Evolutionary conservation across 345 rosid genomes (phyloP).

Genomic region (Boechera stricta): DNA sequence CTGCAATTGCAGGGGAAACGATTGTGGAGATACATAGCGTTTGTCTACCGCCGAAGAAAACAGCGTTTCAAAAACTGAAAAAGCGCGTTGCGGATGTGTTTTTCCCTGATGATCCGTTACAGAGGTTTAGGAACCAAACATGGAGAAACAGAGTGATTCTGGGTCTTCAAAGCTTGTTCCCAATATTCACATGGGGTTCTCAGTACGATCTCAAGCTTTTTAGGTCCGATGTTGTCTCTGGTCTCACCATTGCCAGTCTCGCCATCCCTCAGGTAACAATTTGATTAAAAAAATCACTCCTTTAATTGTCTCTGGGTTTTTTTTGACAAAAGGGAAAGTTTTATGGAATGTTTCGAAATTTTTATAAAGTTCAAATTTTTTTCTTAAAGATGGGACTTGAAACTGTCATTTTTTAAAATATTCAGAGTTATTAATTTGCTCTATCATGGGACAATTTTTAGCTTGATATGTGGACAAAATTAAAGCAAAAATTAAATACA

Average conservation of each 20-base stretch:
- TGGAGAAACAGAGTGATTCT: slow-evolving; percentile 59
- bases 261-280: slow-evolving; percentile 92
- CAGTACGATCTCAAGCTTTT: slow-evolving; percentile 64
- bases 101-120: slow-evolving; percentile 95
- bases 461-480: not conserved
- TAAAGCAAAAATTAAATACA: slow-evolving; percentile 5
- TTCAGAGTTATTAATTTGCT: not conserved
- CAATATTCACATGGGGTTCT: slow-evolving; percentile 83
- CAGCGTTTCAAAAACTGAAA: slow-evolving; percentile 69
- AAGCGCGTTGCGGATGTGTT: slow-evolving; percentile 70
- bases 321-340: not conserved
- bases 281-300: not conserved
- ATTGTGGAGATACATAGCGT: slow-evolving; percentile 68
- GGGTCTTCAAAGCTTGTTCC: slow-evolving; percentile 74
- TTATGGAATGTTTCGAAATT: not conserved
- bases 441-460: not conserved
- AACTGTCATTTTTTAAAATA: not conserved
- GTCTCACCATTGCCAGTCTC: slow-evolving; percentile 99
- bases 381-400: not conserved
- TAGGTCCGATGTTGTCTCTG: slow-evolving; percentile 89
- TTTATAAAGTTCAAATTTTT: not conserved
- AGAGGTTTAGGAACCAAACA: slow-evolving; percentile 80
- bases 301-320: not conserved
- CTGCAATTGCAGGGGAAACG: slow-evolving; percentile 26
- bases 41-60: slow-evolving; percentile 69